phyloP scores from a whole-genome alignment of 2,329 filamentous ascomycete species.

The Verticillium nonalfalfae region DNA sequence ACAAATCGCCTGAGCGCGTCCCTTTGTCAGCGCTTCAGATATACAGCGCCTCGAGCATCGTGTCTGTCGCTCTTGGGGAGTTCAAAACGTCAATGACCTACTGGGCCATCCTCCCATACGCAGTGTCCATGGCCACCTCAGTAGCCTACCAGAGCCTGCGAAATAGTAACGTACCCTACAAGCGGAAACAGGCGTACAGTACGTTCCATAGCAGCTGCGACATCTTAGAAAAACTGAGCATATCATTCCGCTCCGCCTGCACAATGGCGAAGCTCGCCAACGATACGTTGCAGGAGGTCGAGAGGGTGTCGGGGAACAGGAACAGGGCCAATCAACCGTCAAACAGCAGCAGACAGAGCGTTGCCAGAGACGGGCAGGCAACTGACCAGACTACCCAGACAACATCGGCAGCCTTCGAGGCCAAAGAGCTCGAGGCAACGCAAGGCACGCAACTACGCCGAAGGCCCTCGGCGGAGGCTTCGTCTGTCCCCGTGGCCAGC shows the following conservation, averaged over 20 bases:
- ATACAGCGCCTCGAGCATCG: constrained; percentile 14
- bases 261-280: constrained; percentile 12
- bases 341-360: background rate
- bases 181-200: constrained; percentile 10
- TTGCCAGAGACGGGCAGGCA: background rate
- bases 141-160: constrained; percentile 16
- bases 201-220: constrained; percentile 13
- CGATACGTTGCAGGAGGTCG: constrained; percentile 12
- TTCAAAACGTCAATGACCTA: constrained; percentile 12
- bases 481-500: background rate
- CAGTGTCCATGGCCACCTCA: constrained; percentile 15
- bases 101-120: constrained; percentile 16
- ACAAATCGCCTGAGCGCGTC: constrained; percentile 7
- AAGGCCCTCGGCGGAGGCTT: background rate
- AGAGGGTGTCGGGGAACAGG: constrained; percentile 4
- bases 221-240: constrained; percentile 12
- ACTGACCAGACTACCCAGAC: background rate
- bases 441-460: background rate
- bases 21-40: constrained; percentile 10
- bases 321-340: background rate
- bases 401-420: background rate
- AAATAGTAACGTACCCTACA: constrained; percentile 13
- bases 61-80: constrained; percentile 12
- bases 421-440: background rate
- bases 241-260: constrained; percentile 11